Conservation (phyloP, 257 asterid species). For the Solanum piurae region DNA sequence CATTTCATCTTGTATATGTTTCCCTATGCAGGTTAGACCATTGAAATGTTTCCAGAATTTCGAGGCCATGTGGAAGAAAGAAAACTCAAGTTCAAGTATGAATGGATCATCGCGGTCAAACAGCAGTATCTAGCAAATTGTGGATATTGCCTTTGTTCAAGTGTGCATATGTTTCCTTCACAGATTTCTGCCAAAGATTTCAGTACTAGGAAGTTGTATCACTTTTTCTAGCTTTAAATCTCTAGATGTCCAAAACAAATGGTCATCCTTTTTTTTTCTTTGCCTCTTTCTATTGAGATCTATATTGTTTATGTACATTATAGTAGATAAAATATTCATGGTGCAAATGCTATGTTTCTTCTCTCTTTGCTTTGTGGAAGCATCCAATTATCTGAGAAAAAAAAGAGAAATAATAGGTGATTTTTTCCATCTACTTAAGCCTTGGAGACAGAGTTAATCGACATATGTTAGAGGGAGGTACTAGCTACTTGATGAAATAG, state of each 20-base stretch:
- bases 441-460: neutral
- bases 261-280: neutral
- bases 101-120: constrained; percentile 29
- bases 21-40: constrained; percentile 56
- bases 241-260: neutral
- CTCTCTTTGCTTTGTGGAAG: neutral
- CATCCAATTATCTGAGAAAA: neutral
- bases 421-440: neutral
- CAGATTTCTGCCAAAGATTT: neutral
- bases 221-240: neutral
- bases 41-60: constrained; percentile 59
- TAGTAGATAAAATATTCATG: neutral
- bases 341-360: neutral
- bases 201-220: neutral
- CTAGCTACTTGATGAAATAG: neutral
- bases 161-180: neutral
- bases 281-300: neutral
- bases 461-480: neutral
- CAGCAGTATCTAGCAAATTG: constrained; percentile 16
- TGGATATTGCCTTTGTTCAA: neutral
- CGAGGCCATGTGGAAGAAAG: constrained; percentile 48
- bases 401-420: neutral
- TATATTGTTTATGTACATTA: neutral
- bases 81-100: constrained; percentile 25
- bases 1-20: neutral